Evolutionary conservation across 2,329 filamentous ascomycete genomes (phyloP).

Genomic region (Berkeleyomyces rouxiae): DNA sequence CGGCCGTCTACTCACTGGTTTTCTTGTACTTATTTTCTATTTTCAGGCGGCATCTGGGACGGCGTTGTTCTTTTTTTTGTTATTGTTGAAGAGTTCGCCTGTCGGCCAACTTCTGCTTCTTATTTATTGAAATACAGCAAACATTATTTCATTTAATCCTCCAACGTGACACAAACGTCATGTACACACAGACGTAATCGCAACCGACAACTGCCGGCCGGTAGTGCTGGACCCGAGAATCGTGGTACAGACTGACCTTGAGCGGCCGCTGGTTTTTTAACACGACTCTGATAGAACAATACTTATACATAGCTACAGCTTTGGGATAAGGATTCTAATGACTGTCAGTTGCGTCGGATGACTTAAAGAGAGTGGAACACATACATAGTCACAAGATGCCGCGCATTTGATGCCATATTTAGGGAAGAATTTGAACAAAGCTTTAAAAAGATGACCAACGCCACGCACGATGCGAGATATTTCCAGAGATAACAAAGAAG

Average conservation of each 20-base stretch:
- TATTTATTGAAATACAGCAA: no score
- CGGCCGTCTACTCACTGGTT: neutral
- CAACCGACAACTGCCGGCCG: neutral
- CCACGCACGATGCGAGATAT: conserved; percentile 6
- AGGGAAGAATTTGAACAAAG: neutral
- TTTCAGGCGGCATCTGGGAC: neutral
- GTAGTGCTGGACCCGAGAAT: neutral
- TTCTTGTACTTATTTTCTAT: neutral
- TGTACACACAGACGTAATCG: neutral
- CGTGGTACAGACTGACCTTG: neutral
- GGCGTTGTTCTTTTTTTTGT: neutral
- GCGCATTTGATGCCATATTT: neutral
- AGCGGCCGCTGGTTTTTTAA: neutral
- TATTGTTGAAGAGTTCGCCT: neutral
- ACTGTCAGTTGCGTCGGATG: no score
- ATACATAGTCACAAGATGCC: neutral
- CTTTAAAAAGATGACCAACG: neutral
- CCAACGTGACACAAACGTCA: neutral
- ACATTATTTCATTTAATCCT: no score
- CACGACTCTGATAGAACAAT: neutral
- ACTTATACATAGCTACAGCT: neutral
- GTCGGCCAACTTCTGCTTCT: no score
- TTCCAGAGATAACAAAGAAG: conserved; percentile 2
- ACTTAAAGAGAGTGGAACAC: no score
- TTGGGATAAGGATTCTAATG: no score